phyloP scores from a whole-genome alignment of 768 basidiomycete species.

The Mycena galopus region DNA sequence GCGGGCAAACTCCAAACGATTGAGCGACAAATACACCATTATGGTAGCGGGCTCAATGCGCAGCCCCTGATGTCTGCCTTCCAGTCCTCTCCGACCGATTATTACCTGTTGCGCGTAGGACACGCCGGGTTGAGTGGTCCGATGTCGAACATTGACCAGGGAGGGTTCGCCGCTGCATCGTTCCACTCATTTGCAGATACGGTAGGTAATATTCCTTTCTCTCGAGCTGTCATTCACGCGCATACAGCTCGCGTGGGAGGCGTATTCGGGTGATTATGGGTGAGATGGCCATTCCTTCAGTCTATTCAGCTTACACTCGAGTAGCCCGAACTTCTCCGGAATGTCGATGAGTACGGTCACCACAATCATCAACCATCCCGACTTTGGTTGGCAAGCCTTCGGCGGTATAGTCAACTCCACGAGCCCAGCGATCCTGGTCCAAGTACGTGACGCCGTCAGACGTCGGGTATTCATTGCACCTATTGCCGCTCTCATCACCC shows the following conservation, averaged over 20 bases:
- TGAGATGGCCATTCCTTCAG: neutral
- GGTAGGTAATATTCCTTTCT: constrained; percentile 5
- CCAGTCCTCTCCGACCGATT: constrained; percentile 59
- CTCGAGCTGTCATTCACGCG: neutral
- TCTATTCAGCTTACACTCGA: neutral
- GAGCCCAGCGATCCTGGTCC: constrained; percentile 57
- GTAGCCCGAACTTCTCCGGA: constrained; percentile 65
- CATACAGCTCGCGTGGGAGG: constrained; percentile 64
- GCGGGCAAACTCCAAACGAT: constrained; percentile 67
- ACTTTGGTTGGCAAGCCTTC: constrained; percentile 74
- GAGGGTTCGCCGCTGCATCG: constrained; percentile 70
- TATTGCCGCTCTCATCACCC: constrained; percentile 57
- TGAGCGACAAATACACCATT: constrained; percentile 71
- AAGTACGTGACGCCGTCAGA: constrained; percentile 61
- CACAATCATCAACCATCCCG: constrained; percentile 64
- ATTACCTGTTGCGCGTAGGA: constrained; percentile 65
- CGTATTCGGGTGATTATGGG: constrained; percentile 71
- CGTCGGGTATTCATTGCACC: constrained; percentile 66
- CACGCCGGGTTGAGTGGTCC: constrained; percentile 67
- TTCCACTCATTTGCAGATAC: constrained; percentile 73
- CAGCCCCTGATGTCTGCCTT: constrained; percentile 66
- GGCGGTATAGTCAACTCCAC: constrained; percentile 61
- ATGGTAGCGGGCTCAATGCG: constrained; percentile 68
- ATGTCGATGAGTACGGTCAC: constrained; percentile 64
- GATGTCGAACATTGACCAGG: constrained; percentile 67